phyloP scores from a whole-genome alignment of 1,284 basidiomycete species.

The Trichosporon sp. region DNA sequence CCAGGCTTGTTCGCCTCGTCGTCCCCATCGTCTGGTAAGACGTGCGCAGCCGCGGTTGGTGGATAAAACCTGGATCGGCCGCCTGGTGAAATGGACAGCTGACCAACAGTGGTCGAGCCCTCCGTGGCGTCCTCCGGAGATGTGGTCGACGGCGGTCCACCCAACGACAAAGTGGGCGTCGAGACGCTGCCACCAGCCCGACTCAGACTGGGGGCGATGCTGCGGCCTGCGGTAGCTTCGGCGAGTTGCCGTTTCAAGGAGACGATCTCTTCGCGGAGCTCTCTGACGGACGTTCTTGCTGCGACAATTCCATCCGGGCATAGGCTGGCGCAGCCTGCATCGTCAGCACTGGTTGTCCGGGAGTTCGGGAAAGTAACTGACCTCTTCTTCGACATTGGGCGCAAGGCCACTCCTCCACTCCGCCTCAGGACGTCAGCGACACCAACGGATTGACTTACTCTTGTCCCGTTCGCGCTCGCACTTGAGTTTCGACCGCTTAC shows the following conservation, averaged over 20 bases:
- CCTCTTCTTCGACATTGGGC: neutral
- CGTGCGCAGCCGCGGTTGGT: neutral
- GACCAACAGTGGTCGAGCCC: neutral
- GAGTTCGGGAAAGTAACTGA: neutral
- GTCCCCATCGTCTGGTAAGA: neutral
- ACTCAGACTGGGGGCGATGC: neutral
- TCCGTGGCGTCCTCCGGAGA: neutral
- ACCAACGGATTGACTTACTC: neutral
- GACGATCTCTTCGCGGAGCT: neutral
- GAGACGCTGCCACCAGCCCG: neutral
- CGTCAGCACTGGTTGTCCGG: neutral
- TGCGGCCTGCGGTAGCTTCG: neutral
- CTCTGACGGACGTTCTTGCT: neutral
- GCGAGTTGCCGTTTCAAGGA: neutral
- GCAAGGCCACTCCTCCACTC: neutral
- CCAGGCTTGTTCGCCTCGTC: neutral
- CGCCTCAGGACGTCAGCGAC: neutral
- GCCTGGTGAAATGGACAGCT: neutral
- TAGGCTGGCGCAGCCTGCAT: neutral
- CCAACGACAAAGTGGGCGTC: neutral
- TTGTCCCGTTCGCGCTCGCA: neutral
- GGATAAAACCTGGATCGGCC: neutral
- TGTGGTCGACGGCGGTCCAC: neutral
- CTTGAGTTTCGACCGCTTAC: neutral
- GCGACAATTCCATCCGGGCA: neutral